Evolutionary conservation across 345 rosid species (phyloP).

Genomic region (Leavenworthia alabamica): DNA sequence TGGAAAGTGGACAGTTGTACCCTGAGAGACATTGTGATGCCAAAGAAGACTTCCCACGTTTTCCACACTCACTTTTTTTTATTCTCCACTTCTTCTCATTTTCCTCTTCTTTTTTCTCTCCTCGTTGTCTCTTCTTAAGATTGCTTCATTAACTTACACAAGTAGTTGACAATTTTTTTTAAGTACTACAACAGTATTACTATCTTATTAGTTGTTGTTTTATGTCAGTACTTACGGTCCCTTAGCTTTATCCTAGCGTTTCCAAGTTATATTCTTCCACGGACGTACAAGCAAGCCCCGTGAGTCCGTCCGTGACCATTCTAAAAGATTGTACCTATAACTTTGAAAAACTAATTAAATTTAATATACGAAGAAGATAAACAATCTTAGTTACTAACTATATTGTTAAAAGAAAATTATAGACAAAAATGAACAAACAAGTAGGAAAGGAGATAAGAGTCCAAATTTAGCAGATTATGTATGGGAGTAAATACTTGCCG

Average conservation of each 20-base stretch:
- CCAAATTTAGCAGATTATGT: too few species aligned
- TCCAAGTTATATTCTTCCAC: neutral
- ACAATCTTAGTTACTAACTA: neutral
- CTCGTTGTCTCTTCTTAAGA: neutral
- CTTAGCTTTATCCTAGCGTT: neutral
- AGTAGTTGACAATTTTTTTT: neutral
- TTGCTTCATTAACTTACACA: neutral
- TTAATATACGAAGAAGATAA: neutral
- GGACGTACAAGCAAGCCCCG: too few species aligned
- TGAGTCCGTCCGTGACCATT: too few species aligned
- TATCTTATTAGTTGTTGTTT: neutral
- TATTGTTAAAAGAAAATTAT: neutral
- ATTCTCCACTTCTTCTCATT: slow-evolving; percentile 24
- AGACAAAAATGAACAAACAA: neutral
- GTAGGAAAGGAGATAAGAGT: too few species aligned
- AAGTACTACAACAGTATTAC: neutral
- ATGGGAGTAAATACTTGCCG: neutral
- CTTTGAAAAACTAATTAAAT: neutral
- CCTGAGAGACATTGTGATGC: neutral
- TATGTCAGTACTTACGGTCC: neutral
- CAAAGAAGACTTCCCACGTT: slow-evolving; percentile 27
- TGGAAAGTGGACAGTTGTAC: slow-evolving; percentile 16
- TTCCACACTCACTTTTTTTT: slow-evolving; percentile 27
- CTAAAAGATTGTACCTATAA: neutral
- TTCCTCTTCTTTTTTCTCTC: neutral